These are phyloP conservation scores for Colletotrichum lini DNA, from an alignment of 2,329 filamentous ascomycete genomes.

Conservation along the genomic window DNA sequence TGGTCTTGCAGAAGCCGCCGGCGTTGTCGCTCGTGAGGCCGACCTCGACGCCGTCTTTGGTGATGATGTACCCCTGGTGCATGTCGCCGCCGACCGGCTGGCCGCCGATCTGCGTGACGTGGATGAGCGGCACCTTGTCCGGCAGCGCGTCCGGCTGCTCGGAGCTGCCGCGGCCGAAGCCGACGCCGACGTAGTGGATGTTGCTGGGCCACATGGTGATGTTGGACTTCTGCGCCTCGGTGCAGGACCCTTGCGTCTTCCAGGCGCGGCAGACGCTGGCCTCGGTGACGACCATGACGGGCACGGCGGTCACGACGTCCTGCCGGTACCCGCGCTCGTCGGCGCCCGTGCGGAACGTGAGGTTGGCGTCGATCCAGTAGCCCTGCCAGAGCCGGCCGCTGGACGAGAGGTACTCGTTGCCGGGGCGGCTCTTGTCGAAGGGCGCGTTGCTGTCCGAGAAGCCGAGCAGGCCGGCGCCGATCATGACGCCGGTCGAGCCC, in stretches of 20 bases:
- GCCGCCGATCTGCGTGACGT: neutral
- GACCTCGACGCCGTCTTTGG: conserved; percentile 1
- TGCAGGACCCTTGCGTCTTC: conserved; percentile 1
- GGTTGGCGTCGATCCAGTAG: conserved; percentile 9
- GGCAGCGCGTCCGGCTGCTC: neutral
- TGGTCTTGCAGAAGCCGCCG: conserved; percentile 10
- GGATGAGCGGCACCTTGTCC: conserved; percentile 3
- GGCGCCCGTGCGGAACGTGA: conserved; percentile 6
- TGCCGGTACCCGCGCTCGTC: neutral
- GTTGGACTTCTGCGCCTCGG: conserved; percentile 9
- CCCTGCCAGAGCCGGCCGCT: conserved; percentile 17
- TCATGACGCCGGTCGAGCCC: conserved; percentile 16
- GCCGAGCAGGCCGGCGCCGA: conserved; percentile 14
- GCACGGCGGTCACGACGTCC: neutral
- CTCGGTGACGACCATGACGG: conserved; percentile 11
- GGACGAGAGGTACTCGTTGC: conserved; percentile 21
- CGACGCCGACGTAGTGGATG: conserved; percentile 25
- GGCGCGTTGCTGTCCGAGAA: neutral
- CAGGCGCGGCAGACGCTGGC: conserved; percentile 6
- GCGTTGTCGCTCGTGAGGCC: conserved; percentile 7
- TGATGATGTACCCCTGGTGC: conserved; percentile 24
- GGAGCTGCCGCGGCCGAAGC: conserved; percentile 16
- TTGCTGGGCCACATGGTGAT: conserved; percentile 10
- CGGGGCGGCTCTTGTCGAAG: conserved; percentile 3
- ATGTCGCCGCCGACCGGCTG: neutral